A percentile compares a stretch with the other conserved stretches of the same genome.
Conservation (phyloP, 2,329 filamentous ascomycete species). For the Verticillium dahliae region DNA sequence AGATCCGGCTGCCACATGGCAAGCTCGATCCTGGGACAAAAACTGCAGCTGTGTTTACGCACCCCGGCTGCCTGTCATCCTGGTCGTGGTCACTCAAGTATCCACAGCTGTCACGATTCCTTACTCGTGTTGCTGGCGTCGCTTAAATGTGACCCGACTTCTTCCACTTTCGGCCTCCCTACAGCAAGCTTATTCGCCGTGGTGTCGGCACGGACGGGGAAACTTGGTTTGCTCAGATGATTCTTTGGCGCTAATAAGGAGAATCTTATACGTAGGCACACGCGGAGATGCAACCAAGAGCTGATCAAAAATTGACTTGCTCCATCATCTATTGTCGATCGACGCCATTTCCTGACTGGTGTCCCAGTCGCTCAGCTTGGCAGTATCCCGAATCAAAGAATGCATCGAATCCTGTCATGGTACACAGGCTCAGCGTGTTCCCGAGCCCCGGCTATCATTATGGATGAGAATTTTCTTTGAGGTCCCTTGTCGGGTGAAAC, state of each 20-base stretch:
- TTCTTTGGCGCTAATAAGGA: not conserved
- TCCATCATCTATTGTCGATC: not conserved
- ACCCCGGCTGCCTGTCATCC: not conserved
- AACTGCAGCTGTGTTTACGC: not conserved
- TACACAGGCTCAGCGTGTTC: too few species aligned
- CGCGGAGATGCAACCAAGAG: not conserved
- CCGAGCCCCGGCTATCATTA: too few species aligned
- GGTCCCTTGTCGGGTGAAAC: too few species aligned
- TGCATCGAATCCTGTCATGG: too few species aligned
- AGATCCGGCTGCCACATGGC: not conserved
- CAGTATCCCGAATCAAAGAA: not conserved
- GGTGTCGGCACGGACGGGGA: not conserved
- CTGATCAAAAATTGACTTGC: not conserved
- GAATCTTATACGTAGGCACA: not conserved
- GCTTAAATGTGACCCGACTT: not conserved
- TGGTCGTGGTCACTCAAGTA: not conserved
- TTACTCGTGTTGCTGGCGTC: not conserved
- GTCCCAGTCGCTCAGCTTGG: not conserved
- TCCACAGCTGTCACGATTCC: not conserved
- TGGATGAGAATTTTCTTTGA: too few species aligned
- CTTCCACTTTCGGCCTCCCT: not conserved
- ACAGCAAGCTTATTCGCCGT: not conserved
- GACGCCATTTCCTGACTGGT: not conserved
- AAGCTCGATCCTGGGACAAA: not conserved
- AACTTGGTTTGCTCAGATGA: not conserved